Conservation (phyloP, 768 basidiomycete genomes). For the Pleurotus eryngii region DNA sequence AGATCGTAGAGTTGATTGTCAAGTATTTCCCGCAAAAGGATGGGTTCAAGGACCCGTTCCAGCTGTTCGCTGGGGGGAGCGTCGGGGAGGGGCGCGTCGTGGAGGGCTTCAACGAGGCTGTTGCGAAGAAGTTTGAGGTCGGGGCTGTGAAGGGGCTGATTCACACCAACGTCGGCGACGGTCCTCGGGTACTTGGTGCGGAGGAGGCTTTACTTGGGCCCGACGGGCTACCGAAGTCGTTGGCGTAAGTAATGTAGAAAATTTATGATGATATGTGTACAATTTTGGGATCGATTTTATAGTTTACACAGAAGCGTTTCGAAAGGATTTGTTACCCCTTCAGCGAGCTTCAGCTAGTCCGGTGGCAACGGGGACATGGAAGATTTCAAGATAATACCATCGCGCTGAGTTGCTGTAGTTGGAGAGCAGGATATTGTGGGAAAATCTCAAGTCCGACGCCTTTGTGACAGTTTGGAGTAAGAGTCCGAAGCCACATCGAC, state of each 20-base stretch:
- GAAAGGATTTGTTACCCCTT: no score
- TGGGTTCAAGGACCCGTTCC: conserved; percentile 74
- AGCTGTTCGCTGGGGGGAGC: conserved; percentile 42
- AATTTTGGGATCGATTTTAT: neutral
- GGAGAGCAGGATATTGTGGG: neutral
- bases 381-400: neutral
- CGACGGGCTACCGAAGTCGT: conserved; percentile 66
- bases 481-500: conserved; percentile 21
- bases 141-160: conserved; percentile 89
- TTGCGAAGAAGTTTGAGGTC: conserved; percentile 67
- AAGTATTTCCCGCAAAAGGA: conserved; percentile 86
- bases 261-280: neutral
- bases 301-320: neutral
- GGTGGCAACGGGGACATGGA: neutral
- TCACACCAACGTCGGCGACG: conserved; percentile 90
- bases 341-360: neutral
- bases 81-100: conserved; percentile 46
- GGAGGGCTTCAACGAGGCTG: conserved; percentile 73
- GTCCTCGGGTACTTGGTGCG: conserved; percentile 65
- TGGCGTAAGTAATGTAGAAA: conserved; percentile 15
- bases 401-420: neutral
- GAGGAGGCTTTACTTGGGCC: conserved; percentile 64
- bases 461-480: conserved; percentile 8
- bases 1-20: conserved; percentile 73
- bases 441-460: conserved; percentile 6